Evolutionary conservation across 805 yeast species (phyloP), one percentile per base, ranked within the genome.

Genomic region (Saccharomycopsis sp.): DNA sequence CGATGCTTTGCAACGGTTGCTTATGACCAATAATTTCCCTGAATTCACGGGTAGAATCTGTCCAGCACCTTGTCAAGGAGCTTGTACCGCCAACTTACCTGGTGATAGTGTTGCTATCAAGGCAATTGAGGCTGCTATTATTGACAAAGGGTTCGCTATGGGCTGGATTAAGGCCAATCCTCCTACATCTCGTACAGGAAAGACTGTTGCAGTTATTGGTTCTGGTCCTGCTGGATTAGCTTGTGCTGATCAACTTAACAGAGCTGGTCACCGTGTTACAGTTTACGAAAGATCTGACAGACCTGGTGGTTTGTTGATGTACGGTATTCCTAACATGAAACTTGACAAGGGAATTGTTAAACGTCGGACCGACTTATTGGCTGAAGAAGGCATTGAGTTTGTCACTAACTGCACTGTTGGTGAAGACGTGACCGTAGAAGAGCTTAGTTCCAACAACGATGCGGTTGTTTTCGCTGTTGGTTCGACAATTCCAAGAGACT

Each of bases 1-100:
- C 68, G 92, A 90, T 67, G 99, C 99, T 19, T 79, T 91, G 67
- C 93, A 91, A 71, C 82, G 97, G 66, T 80, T 93, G 71, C 75
- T 89, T 70, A 93, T 91, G 92, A 94, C 99, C 62, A 93, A 93
- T 78, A 93, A 94, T 76, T 93, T 94, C 87, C 98, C 98, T 22
- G 98, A 94, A 75, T 93, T 94, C 69, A 93, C 98, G 61, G 97
- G 97, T 62, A 85, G 97, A 75, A 93, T 93, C 63, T 93, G 99
- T 76, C 99, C 99, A 22, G 98, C 98, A 62, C 99, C 99, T 64
- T 93, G 99, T 78, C 96, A 92, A 73, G 97, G 97, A 67, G 97
- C 98, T 2, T 87, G 96, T 75, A 93, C 90, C 38, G 79, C 94
- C 67, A 97, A 97, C 53, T 90, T 94, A 67, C 90, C 86, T 72